These are phyloP conservation scores for Lentithecium fluviatile DNA, from an alignment of 495 filamentous ascomycete genomes.

Conservation along the genomic window DNA sequence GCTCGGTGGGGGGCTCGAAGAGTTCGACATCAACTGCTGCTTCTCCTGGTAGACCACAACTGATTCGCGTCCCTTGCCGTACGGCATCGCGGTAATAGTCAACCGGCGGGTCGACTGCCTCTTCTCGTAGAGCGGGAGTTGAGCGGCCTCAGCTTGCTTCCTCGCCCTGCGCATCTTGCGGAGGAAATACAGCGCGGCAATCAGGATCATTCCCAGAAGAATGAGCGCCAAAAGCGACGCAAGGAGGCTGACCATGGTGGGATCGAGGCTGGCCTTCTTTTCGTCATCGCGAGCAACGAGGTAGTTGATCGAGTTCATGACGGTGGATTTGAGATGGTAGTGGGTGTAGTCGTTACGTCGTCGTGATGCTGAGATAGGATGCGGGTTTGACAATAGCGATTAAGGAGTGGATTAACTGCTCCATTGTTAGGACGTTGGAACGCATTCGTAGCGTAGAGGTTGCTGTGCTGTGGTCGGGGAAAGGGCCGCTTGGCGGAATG, in stretches of 20 bases:
- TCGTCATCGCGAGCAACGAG: slow-evolving; percentile 47
- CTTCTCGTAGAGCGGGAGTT: slow-evolving; percentile 59
- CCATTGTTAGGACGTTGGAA: slow-evolving; percentile 11
- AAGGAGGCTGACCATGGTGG: slow-evolving; percentile 67
- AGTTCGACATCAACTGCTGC: slow-evolving; percentile 68
- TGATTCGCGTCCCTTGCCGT: slow-evolving; percentile 58
- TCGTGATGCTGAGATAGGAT: neutral
- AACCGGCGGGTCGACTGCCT: slow-evolving; percentile 60
- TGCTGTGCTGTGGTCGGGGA: slow-evolving; percentile 1
- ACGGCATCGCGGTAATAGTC: slow-evolving; percentile 58
- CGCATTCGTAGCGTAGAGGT: neutral
- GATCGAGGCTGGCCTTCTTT: slow-evolving; percentile 42
- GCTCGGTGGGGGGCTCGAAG: slow-evolving; percentile 70
- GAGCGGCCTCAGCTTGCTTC: slow-evolving; percentile 45
- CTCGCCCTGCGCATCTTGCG: slow-evolving; percentile 60
- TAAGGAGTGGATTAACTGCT: slow-evolving; percentile 24
- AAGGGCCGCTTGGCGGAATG: slow-evolving; percentile 27
- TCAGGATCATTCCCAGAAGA: slow-evolving; percentile 63
- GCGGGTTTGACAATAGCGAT: slow-evolving; percentile 15
- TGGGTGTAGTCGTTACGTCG: slow-evolving; percentile 9
- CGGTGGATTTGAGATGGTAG: neutral
- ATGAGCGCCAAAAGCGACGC: slow-evolving; percentile 77
- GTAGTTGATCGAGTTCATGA: slow-evolving; percentile 33
- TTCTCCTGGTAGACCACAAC: slow-evolving; percentile 74
- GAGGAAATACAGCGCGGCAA: slow-evolving; percentile 67